These are phyloP conservation scores for Panellus pusillus DNA, from an alignment of 768 basidiomycete species.

Conservation along the genomic window DNA sequence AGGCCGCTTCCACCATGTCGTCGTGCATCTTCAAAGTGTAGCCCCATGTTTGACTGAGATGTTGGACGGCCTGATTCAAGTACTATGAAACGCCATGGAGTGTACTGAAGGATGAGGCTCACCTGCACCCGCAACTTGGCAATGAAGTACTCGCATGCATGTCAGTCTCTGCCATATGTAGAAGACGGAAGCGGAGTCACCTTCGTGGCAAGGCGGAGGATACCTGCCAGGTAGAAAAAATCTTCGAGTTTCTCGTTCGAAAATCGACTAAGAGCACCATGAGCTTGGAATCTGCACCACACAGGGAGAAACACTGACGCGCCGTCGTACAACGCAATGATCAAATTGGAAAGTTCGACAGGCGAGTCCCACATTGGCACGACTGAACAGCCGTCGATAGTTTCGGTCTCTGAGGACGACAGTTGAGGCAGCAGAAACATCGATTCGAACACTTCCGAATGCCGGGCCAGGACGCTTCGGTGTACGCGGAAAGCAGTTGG, in stretches of 20 bases:
- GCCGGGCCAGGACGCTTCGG: constrained; percentile 37
- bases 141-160: constrained; percentile 43
- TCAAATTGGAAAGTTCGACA: constrained; percentile 47
- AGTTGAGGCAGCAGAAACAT: constrained; percentile 55
- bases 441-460: constrained; percentile 56
- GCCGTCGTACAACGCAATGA: constrained; percentile 58
- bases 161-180: no score
- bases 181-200: no score
- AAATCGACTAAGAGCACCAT: constrained; percentile 31
- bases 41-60: constrained; percentile 52
- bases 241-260: constrained; percentile 43
- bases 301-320: constrained; percentile 37
- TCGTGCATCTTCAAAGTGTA: constrained; percentile 57
- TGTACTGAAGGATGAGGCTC: constrained; percentile 30
- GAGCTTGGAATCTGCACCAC: background rate
- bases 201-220: constrained; percentile 59
- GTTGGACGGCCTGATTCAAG: constrained; percentile 41
- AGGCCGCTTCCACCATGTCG: constrained; percentile 50
- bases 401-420: constrained; percentile 29
- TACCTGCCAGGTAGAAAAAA: constrained; percentile 56
- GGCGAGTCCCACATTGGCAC: constrained; percentile 55
- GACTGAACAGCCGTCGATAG: constrained; percentile 48
- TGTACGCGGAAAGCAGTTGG: constrained; percentile 55
- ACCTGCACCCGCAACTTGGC: constrained; percentile 49
- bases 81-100: no score